Evolutionary conservation across 805 yeast genomes (phyloP).

Genomic region (Metschnikowia lunata): DNA sequence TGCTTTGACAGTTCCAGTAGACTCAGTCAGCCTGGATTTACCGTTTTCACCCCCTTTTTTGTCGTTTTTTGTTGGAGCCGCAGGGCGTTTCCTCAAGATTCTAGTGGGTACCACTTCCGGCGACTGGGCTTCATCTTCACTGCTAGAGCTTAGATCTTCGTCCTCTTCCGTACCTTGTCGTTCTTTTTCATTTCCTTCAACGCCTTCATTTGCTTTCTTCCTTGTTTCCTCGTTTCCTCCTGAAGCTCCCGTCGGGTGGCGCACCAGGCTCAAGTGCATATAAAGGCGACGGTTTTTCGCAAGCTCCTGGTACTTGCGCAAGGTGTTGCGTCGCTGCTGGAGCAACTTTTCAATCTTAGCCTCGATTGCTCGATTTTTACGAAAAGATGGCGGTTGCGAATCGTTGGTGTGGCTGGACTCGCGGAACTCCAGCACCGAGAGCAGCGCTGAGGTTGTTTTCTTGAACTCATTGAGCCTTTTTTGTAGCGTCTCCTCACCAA

Average conservation of each 20-base stretch:
- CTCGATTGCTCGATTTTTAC: constrained; percentile 54
- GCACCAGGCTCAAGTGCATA: constrained; percentile 1
- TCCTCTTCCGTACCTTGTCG: too few species aligned
- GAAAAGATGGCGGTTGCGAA: constrained; percentile 81
- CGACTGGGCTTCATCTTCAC: too few species aligned
- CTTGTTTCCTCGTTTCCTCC: not conserved
- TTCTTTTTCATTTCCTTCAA: too few species aligned
- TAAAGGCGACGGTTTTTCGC: constrained; percentile 13
- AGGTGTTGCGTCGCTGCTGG: constrained; percentile 17
- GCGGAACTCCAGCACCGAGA: constrained; percentile 75
- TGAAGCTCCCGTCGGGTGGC: not conserved
- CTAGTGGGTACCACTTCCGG: too few species aligned
- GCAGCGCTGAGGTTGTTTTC: constrained; percentile 64
- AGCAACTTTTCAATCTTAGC: constrained; percentile 30
- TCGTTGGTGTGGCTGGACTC: constrained; percentile 38
- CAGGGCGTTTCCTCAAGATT: too few species aligned
- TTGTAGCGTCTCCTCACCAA: constrained; percentile 91
- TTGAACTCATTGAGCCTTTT: constrained; percentile 85
- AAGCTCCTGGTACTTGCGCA: constrained; percentile 23
- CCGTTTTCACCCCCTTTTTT: too few species aligned
- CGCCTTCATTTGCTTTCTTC: not conserved
- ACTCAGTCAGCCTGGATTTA: too few species aligned
- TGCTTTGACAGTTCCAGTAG: too few species aligned
- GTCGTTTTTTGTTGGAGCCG: too few species aligned
- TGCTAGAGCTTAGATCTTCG: too few species aligned